Evolutionary conservation across 2,329 filamentous ascomycete genomes (phyloP).

Genomic region (Hymenoscyphus repandus): DNA sequence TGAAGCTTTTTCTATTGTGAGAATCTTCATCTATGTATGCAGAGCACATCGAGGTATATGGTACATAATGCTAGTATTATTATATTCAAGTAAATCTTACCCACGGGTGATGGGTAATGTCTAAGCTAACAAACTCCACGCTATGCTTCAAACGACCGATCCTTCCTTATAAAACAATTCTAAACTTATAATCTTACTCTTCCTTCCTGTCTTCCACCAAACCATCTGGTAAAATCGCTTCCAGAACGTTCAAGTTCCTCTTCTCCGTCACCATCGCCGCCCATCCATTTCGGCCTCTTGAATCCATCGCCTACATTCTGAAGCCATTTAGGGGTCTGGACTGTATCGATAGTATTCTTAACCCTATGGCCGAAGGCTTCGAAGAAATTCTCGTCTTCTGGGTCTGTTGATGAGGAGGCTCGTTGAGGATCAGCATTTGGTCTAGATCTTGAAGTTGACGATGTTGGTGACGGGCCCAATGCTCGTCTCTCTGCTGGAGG

Average conservation of each 20-base stretch:
- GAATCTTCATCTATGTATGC: no score
- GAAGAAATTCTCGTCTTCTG: conserved; percentile 77
- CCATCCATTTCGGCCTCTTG: conserved; percentile 79
- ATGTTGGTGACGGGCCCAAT: conserved; percentile 28
- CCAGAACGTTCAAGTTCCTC: conserved; percentile 29
- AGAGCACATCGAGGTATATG: neutral
- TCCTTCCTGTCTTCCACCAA: conserved; percentile 39
- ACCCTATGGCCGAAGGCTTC: conserved; percentile 78
- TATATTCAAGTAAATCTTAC: neutral
- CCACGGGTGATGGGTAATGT: conserved; percentile 2
- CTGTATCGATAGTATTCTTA: conserved; percentile 84
- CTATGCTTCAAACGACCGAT: conserved; percentile 22
- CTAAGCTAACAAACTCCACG: conserved; percentile 25
- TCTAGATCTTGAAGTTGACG: conserved; percentile 12
- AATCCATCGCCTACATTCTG: conserved; percentile 63
- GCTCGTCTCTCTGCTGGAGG: conserved; percentile 29
- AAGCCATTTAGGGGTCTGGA: conserved; percentile 79
- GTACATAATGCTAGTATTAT: neutral
- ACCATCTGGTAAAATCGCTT: conserved; percentile 52
- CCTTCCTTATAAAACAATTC: neutral
- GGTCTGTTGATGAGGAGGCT: conserved; percentile 39
- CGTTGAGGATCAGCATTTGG: conserved; percentile 22
- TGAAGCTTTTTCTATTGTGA: neutral
- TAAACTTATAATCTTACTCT: conserved; percentile 27
- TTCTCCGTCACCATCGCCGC: conserved; percentile 49